Evolutionary conservation across 83 land plant species (phyloP).

Genomic region (Diphasiastrum complanatum): DNA sequence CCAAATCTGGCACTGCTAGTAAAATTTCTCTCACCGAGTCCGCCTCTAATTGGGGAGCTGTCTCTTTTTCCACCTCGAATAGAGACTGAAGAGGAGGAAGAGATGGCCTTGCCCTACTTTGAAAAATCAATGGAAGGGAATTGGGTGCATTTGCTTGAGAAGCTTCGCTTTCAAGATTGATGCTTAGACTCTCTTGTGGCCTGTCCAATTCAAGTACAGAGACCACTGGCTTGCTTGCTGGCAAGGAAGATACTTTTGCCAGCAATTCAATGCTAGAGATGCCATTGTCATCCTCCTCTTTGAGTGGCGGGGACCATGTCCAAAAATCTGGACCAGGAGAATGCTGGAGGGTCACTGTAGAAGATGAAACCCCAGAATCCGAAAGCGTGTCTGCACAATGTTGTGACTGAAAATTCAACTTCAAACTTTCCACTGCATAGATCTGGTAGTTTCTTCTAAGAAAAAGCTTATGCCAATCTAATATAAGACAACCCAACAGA

Average conservation of each 20-base stretch:
- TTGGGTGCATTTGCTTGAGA: constrained; percentile 7
- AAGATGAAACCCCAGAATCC: constrained; percentile 8
- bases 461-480: too few relatives aligned
- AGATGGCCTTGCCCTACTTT: constrained; percentile 42
- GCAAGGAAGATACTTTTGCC: neutral
- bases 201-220: constrained; percentile 57
- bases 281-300: constrained; percentile 10
- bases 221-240: constrained; percentile 13
- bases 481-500: too few relatives aligned
- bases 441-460: neutral
- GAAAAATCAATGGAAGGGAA: constrained; percentile 27
- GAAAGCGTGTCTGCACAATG: constrained; percentile 3
- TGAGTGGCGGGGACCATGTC: constrained; percentile 84
- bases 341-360: constrained; percentile 23
- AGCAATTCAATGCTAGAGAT: constrained; percentile 1
- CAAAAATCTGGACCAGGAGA: constrained; percentile 98
- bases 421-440: too few relatives aligned
- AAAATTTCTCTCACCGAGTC: constrained; percentile 13
- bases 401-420: neutral
- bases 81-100: constrained; percentile 93
- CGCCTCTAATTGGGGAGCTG: constrained; percentile 16
- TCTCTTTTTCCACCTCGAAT: constrained; percentile 40
- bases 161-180: constrained; percentile 56
- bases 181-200: constrained; percentile 29
- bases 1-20: constrained; percentile 33